phyloP scores from a whole-genome alignment of 345 rosid genomes.

The Rhizophora apiculata region DNA sequence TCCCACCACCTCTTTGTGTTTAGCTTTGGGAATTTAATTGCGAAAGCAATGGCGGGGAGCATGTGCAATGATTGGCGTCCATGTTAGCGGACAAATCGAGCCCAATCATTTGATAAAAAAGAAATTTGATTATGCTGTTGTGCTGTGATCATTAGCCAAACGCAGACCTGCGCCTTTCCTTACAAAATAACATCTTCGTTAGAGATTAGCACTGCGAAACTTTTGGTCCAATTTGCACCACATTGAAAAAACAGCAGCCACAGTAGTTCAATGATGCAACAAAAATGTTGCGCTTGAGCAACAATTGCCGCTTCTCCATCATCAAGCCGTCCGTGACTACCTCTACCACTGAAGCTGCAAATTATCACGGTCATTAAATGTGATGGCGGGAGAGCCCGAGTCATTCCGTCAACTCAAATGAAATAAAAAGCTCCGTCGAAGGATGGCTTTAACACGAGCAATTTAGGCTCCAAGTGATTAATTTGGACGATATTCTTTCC shows the following conservation, averaged over 20 bases:
- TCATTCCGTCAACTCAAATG: too few species aligned
- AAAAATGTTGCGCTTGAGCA: constrained; percentile 4
- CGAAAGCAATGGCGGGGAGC: constrained; percentile 20
- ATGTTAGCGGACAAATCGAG: constrained; percentile 28
- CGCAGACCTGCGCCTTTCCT: constrained; percentile 10
- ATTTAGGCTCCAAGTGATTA: too few species aligned
- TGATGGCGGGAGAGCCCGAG: too few species aligned
- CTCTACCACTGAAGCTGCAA: neutral
- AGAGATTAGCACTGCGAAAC: constrained; percentile 13
- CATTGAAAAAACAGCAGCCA: neutral
- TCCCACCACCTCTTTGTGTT: too few species aligned
- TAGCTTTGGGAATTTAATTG: constrained; percentile 1
- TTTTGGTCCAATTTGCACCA: constrained; percentile 18
- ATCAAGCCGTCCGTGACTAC: constrained; percentile 16
- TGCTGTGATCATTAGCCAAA: constrained; percentile 1
- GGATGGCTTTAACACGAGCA: too few species aligned
- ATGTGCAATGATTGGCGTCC: constrained; percentile 49
- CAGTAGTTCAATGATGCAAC: too few species aligned
- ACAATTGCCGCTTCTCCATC: constrained; percentile 82
- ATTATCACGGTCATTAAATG: constrained; percentile 6
- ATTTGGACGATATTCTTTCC: too few species aligned
- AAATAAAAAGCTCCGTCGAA: too few species aligned
- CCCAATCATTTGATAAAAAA: constrained; percentile 31
- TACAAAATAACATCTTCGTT: neutral
- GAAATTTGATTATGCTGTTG: constrained; percentile 11